Evolutionary conservation across 2,329 filamentous ascomycete genomes (phyloP).

Genomic region (Talaromyces islandicus): DNA sequence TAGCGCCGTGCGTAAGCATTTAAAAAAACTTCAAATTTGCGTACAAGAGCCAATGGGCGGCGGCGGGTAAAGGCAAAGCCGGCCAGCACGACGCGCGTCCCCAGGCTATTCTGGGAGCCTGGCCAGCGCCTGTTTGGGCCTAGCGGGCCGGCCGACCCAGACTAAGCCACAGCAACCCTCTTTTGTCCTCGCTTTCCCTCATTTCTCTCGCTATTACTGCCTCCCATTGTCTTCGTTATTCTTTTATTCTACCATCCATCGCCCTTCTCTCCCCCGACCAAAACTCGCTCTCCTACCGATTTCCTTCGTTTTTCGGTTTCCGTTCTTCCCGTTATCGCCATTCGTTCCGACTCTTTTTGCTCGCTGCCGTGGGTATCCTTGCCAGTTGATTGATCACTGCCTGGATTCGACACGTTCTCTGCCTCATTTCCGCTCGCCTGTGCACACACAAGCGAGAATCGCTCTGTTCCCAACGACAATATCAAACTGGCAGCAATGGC

Average conservation of each 20-base stretch:
- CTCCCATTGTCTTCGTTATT: neutral
- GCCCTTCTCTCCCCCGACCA: neutral
- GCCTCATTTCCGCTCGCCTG: neutral
- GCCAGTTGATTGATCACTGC: neutral
- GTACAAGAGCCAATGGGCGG: neutral
- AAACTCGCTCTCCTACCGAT: neutral
- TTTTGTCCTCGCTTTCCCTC: neutral
- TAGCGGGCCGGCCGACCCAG: neutral
- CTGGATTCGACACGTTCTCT: neutral
- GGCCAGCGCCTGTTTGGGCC: neutral
- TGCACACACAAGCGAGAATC: neutral
- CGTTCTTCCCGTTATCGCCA: neutral
- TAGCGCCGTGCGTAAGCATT: neutral
- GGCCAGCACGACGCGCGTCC: neutral
- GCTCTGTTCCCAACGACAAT: neutral
- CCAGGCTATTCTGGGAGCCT: conserved; percentile 2
- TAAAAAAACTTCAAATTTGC: neutral
- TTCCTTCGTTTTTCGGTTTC: neutral
- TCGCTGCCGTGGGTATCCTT: neutral
- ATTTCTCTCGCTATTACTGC: neutral
- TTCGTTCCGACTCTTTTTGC: neutral
- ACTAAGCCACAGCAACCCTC: neutral
- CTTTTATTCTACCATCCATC: neutral
- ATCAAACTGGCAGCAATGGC: conserved; percentile 1
- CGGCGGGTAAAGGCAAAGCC: neutral